These are phyloP conservation scores for Psidium friedrichsthalianum DNA, from an alignment of 345 rosid genomes.

Conservation along the genomic window DNA sequence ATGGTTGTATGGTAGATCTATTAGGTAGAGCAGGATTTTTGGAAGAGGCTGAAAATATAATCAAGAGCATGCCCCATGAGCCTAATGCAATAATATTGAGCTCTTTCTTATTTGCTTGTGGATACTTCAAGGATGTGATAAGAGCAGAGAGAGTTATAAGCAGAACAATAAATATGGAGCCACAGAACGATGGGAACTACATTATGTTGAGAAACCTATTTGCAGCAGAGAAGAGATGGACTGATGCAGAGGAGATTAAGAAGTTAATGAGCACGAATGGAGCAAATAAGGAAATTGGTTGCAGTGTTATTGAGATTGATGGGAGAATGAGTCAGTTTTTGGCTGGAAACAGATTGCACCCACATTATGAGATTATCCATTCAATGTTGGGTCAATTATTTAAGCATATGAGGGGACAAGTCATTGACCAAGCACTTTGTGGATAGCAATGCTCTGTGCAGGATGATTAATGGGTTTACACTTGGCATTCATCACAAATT, in stretches of 20 bases:
- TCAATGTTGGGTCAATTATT: constrained; percentile 25
- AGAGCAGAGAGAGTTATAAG: constrained; percentile 41
- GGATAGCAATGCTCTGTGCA: neutral
- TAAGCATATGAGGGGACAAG: constrained; percentile 28
- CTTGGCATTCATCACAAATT: neutral
- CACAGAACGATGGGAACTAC: constrained; percentile 52
- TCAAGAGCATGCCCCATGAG: constrained; percentile 48
- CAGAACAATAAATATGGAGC: constrained; percentile 29
- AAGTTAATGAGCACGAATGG: constrained; percentile 48
- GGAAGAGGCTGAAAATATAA: constrained; percentile 60
- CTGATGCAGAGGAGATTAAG: constrained; percentile 41
- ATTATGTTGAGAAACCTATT: constrained; percentile 54
- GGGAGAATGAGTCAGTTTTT: constrained; percentile 44
- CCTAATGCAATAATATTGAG: constrained; percentile 56
- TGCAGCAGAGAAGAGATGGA: constrained; percentile 55
- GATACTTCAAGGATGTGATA: constrained; percentile 32
- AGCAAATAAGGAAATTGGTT: constrained; percentile 57
- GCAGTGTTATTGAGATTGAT: constrained; percentile 55
- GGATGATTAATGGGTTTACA: neutral
- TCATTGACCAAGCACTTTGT: neutral
- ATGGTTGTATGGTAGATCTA: constrained; percentile 66
- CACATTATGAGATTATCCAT: constrained; percentile 17
- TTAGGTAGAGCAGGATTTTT: constrained; percentile 57
- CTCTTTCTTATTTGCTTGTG: constrained; percentile 61
- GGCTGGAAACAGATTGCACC: constrained; percentile 46